Conservation (phyloP, 495 filamentous ascomycete species). For the Talaromyces proteolyticus region DNA sequence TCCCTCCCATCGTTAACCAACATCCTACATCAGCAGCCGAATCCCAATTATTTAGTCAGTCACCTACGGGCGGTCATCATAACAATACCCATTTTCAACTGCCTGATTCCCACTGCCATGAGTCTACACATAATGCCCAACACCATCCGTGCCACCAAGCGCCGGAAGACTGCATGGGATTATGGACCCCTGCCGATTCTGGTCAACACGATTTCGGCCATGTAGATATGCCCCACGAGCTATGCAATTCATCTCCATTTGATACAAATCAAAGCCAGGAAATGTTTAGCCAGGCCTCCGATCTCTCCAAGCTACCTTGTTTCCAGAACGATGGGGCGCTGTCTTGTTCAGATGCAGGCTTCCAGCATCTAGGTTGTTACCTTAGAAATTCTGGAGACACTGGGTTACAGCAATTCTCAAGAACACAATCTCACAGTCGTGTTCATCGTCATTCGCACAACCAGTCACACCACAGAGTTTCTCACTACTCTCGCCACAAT, state of each 20-base stretch:
- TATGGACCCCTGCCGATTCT: neutral
- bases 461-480: slow-evolving; percentile 22
- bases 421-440: slow-evolving; percentile 20
- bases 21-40: neutral
- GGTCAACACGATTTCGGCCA: neutral
- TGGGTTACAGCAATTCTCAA: neutral
- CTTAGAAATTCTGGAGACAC: slow-evolving; percentile 5
- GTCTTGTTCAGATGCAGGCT: slow-evolving; percentile 6
- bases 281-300: neutral
- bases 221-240: neutral
- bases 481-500: slow-evolving; percentile 32
- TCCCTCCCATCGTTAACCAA: slow-evolving; percentile 15
- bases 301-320: slow-evolving; percentile 3
- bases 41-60: neutral
- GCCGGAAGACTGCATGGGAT: neutral
- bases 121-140: neutral
- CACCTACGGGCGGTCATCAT: neutral
- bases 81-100: neutral
- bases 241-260: neutral
- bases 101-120: neutral
- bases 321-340: slow-evolving; percentile 1
- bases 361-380: slow-evolving; percentile 5
- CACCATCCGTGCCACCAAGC: neutral
- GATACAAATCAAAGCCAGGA: neutral
- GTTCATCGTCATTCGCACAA: slow-evolving; percentile 27